These are phyloP conservation scores for Phialemoniopsis sp. DNA, from an alignment of 2,329 filamentous ascomycete species.

Conservation along the genomic window DNA sequence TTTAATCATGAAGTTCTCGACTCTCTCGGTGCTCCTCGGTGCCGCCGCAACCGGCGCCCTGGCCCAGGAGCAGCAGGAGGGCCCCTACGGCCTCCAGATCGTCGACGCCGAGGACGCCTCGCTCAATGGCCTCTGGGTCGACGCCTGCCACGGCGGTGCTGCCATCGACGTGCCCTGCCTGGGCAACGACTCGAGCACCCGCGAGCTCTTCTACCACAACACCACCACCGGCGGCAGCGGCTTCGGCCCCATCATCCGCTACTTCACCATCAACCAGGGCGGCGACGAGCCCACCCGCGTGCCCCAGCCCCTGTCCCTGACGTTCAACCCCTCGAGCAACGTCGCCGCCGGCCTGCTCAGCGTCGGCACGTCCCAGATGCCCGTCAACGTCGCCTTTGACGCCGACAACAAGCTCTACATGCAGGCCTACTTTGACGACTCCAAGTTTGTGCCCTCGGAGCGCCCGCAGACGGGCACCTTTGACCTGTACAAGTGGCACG, in stretches of 20 bases:
- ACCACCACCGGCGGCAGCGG: constrained; percentile 13
- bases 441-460: constrained; percentile 14
- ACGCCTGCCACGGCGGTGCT: constrained; percentile 26
- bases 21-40: background rate
- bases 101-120: constrained; percentile 16
- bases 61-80: constrained; percentile 23
- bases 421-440: constrained; percentile 19
- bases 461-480: constrained; percentile 7
- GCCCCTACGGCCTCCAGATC: constrained; percentile 26
- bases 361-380: constrained; percentile 4
- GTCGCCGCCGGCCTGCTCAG: constrained; percentile 22
- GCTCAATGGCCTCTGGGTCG: constrained; percentile 24
- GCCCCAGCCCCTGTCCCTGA: constrained; percentile 14
- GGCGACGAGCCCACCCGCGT: constrained; percentile 7
- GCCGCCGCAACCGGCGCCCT: constrained; percentile 4
- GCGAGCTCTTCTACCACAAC: constrained; percentile 27
- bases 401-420: constrained; percentile 19
- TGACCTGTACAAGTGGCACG: constrained; percentile 25
- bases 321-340: constrained; percentile 19
- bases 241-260: constrained; percentile 1
- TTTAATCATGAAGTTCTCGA: constrained; percentile 1
- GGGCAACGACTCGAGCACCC: constrained; percentile 7
- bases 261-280: constrained; percentile 6
- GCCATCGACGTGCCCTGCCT: constrained; percentile 27
- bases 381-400: constrained; percentile 21